Evolutionary conservation across 306 rosid genomes (phyloP), one percentile per base, ranked within the genome.

Genomic region (Amphicarpaea edgeworthii): DNA sequence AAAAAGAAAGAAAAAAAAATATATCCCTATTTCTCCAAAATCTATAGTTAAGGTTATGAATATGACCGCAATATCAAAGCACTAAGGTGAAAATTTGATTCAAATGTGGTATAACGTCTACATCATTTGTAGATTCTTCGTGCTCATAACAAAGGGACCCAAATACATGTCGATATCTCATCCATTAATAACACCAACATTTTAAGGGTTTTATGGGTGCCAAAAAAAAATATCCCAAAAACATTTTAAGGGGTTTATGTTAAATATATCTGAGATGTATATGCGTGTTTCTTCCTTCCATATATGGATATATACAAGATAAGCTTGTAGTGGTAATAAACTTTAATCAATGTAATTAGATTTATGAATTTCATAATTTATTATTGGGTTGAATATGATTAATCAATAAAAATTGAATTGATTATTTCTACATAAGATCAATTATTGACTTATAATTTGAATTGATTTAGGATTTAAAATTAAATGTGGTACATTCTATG

Each of bases 81-180:
- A 20, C 61, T 41, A 30, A 41, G 64, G 77, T 75, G 54, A 69
- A 68, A 68, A 0, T 14, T 58, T 66, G 26, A 58, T 67, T 57
- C 76, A 80, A 73, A 80, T 55, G 37, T n/a, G 50, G 76, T 12
- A 46, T 38, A 75, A 67, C 28, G 46, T 68, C 71, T 8, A 47
- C 74, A 72, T 63, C 68, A 51, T 15, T 62, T 50, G 17, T 50
- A 72, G 16, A 38, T 41, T 70, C 58, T 40, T 20, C n/a, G 42
- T 19, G 17, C 30, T 53, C 61, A 45, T 40, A 63, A 51, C 8
- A 72, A 30, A 51, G 49, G 50, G 38, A 12, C 72, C 70, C 54
- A 66, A 41, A 41, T 57, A 57, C 37, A 57, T 12, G 38, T 57
- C 63, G 0, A 30, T 16, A 40, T 40, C 70, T 19, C 51, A 64